Base-by-base conservation (phyloP, 768 basidiomycete genomes). In the Suillus luteus region DNA sequence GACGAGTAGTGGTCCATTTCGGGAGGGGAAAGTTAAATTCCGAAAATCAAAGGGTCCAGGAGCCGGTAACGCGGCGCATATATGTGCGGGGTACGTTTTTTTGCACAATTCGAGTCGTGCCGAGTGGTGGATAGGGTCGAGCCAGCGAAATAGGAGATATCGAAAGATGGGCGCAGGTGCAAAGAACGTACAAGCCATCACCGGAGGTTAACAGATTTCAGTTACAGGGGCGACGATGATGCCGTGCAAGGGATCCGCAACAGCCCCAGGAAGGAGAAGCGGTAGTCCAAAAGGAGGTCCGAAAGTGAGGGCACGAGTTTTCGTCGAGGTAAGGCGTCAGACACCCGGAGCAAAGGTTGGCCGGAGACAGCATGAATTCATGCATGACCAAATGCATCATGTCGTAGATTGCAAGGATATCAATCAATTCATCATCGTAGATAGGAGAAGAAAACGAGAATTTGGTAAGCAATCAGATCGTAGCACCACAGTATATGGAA, bases 191-290 rank as follows among this genome's bases (percentile, higher is more conserved):
- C 24, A 46, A n/a, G 46, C 14, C 59, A 33, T 51, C 19, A 61
- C 72, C 73, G 73, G 74, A 69, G 62, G 72, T 67, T 51, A 43
- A 66, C 24, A 41, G 62, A 72, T 65, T 62, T 41, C 62, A 65
- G 74, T 67, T 64, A 71, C 70, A 54, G 72, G 72, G 67, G 22
- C 65, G 66, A 64, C 57, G 63, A 66, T 65, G 58, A 54, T 55
- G 48, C 67, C 64, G 41, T 12, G 22, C 61, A 3, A 54, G 8
- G 38, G n/a, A 46, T 35, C 43, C 31, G 27, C 33, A 46, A 43
- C 33, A 62, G 54, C 17, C 55, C 41, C 38, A 33, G 40, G 27
- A 60, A 60, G 61, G 61, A 27, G 37, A 48, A 24, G 31, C 52
- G 11, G 11, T 6, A 17, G 33, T 33, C 52, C 52, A 54, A n/a